Evolutionary conservation across 2,329 filamentous ascomycete species (phyloP).

Genomic region (Fusarium tuaranense): DNA sequence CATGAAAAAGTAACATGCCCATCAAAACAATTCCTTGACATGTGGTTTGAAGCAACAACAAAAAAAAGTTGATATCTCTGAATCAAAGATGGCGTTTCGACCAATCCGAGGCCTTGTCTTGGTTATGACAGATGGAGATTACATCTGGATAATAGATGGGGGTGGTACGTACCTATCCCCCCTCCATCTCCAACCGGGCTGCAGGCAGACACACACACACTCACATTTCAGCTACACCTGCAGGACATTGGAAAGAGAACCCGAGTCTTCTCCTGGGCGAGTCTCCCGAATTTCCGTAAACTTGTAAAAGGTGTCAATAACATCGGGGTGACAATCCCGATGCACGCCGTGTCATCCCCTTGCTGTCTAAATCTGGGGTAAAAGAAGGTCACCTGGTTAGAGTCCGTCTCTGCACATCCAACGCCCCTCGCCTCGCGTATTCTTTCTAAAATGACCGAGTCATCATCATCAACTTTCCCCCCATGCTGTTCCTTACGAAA

Average conservation of each 20-base stretch:
- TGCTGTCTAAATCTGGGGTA: not conserved
- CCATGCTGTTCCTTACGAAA: not conserved
- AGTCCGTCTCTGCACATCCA: not conserved
- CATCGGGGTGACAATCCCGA: slow-evolving; percentile 2
- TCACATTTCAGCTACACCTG: slow-evolving; percentile 2
- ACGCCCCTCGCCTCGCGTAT: slow-evolving; percentile 14
- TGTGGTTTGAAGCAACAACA: slow-evolving; percentile 7
- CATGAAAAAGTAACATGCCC: not conserved
- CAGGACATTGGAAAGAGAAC: slow-evolving; percentile 10
- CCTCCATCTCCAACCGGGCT: slow-evolving; percentile 9
- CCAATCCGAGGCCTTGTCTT: slow-evolving; percentile 32
- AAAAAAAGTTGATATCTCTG: slow-evolving; percentile 38
- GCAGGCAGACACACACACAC: not conserved
- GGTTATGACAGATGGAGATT: slow-evolving; percentile 43
- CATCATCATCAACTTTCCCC: slow-evolving; percentile 2
- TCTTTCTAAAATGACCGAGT: slow-evolving; percentile 21
- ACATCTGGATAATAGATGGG: slow-evolving; percentile 28
- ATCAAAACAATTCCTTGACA: slow-evolving; percentile 10
- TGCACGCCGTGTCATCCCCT: not conserved
- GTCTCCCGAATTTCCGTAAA: not conserved
- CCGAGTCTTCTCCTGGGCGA: not conserved
- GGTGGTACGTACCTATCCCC: slow-evolving; percentile 27
- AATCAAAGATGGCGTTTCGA: slow-evolving; percentile 17
- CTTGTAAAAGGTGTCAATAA: not conserved
- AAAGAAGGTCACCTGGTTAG: not conserved